A percentile compares a stretch with the other conserved stretches of the same genome.
Conservation (phyloP, 202 grass and related monocot genomes). For the Saccharum hybrid region DNA sequence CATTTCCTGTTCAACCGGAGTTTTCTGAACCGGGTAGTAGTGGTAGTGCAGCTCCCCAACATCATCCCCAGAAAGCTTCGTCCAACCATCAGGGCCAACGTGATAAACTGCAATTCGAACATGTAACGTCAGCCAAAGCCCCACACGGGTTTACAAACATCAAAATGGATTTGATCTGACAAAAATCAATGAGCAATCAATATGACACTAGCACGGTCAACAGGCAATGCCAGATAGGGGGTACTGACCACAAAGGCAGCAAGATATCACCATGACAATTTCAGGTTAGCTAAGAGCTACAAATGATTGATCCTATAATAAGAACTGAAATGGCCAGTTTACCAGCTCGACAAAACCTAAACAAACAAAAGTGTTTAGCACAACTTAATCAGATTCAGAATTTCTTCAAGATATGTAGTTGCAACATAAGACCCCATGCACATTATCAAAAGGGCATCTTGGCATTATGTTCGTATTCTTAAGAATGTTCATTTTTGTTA, state of each 20-base stretch:
- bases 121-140: background rate
- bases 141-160: background rate
- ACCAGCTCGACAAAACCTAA: background rate
- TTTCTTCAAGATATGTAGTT: background rate
- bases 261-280: background rate
- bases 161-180: background rate
- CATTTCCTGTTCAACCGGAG: constrained; percentile 79
- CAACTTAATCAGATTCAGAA: background rate
- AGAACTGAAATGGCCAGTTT: background rate
- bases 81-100: constrained; percentile 90
- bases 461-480: background rate
- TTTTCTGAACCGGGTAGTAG: constrained; percentile 73
- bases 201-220: background rate
- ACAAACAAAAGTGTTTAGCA: background rate
- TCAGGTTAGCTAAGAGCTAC: background rate
- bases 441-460: background rate
- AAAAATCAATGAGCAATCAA: background rate
- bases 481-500: background rate
- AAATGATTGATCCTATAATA: background rate
- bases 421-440: background rate
- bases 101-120: constrained; percentile 68
- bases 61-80: constrained; percentile 92
- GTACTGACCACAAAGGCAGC: background rate
- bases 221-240: background rate
- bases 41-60: constrained; percentile 89